Conservation (phyloP, 805 yeast genomes). For the Hanseniaspora occidentalis region DNA sequence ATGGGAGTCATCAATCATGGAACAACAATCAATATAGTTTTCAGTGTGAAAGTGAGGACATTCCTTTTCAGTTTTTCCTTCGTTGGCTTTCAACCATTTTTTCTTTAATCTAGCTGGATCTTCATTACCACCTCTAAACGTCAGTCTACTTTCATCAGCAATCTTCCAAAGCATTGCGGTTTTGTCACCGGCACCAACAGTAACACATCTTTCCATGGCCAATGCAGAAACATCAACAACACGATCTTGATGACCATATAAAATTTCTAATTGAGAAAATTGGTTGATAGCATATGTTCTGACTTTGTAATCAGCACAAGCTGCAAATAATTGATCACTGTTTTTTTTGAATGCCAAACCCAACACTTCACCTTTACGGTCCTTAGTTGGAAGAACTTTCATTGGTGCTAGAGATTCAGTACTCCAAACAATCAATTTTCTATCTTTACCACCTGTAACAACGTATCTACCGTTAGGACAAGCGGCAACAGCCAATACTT, state of each 20-base stretch:
- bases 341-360: conserved; percentile 67
- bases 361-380: conserved; percentile 57
- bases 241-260: conserved; percentile 92
- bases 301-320: conserved; percentile 85
- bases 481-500: conserved; percentile 66
- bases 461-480: conserved; percentile 80
- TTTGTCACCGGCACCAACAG: conserved; percentile 91
- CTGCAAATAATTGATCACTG: conserved; percentile 77
- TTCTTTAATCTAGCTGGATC: conserved; percentile 31
- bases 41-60: conserved; percentile 41
- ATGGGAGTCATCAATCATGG: conserved; percentile 85
- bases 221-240: conserved; percentile 75
- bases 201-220: conserved; percentile 81
- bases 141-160: conserved; percentile 85
- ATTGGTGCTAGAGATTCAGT: conserved; percentile 63
- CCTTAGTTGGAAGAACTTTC: conserved; percentile 65
- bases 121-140: conserved; percentile 80
- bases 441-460: conserved; percentile 85
- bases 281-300: conserved; percentile 80
- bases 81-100: conserved; percentile 18
- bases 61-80: conserved; percentile 11
- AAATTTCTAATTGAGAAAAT: conserved; percentile 75
- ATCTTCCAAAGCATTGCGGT: conserved; percentile 96
- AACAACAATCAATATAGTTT: conserved; percentile 82
- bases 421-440: conserved; percentile 75